Percentiles rank a stretch among this genome's conserved stretches.
Conservation (phyloP, 106 monocot species). For the Agapanthus africanus region DNA sequence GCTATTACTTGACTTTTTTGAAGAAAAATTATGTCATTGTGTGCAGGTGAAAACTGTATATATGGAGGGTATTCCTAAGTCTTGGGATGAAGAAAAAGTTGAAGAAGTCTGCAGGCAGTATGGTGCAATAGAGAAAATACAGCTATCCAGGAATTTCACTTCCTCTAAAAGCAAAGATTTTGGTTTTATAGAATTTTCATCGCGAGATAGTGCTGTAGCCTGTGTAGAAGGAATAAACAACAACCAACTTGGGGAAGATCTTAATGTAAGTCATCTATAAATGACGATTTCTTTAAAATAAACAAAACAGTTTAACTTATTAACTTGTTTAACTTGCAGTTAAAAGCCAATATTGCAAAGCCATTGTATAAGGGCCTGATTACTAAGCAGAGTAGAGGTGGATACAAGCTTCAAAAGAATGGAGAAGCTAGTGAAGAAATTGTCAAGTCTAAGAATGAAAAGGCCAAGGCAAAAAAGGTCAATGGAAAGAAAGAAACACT, state of each 20-base stretch:
- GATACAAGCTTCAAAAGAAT: constrained; percentile 27
- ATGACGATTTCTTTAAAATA: not conserved
- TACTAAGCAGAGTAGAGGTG: constrained; percentile 26
- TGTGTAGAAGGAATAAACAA: constrained; percentile 61
- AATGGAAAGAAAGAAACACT: constrained; percentile 12
- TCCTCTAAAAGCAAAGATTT: constrained; percentile 44
- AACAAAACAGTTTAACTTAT: not conserved
- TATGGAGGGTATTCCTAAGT: constrained; percentile 38
- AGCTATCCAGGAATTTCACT: constrained; percentile 21
- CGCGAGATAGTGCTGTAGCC: constrained; percentile 45
- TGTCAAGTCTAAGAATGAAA: constrained; percentile 14
- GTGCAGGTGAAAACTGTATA: constrained; percentile 52
- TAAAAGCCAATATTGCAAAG: constrained; percentile 31
- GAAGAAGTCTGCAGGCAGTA: constrained; percentile 41
- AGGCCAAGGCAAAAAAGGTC: constrained; percentile 9
- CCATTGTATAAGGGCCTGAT: constrained; percentile 21
- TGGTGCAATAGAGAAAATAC: constrained; percentile 43
- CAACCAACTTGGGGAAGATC: constrained; percentile 29
- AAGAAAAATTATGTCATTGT: not conserved
- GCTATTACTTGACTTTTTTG: not conserved
- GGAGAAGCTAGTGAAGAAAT: constrained; percentile 15
- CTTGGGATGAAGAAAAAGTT: constrained; percentile 61
- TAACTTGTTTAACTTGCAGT: constrained; percentile 18
- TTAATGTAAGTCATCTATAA: constrained; percentile 37
- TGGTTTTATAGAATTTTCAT: constrained; percentile 61